Conservation (phyloP, 1,139 yeast genomes). For the Hansenula lynferdii region DNA sequence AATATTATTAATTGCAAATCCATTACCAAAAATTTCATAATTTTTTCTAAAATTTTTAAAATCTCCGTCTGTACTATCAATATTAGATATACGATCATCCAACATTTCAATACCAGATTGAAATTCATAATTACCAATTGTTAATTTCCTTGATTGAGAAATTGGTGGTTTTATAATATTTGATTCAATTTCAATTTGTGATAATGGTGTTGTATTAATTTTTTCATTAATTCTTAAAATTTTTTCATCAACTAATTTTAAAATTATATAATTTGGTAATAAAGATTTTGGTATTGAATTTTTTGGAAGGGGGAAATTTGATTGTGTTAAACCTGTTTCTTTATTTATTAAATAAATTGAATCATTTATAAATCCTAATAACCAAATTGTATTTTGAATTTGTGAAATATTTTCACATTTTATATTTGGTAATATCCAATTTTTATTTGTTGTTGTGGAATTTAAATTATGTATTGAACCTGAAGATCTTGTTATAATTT, state of each 20-base stretch:
- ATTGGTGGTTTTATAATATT: constrained; percentile 23
- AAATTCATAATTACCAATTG: not conserved
- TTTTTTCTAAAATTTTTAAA: not conserved
- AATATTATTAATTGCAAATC: not conserved
- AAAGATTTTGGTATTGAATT: constrained; percentile 19
- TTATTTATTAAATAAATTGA: constrained; percentile 35
- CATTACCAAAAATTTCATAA: not conserved
- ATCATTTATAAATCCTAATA: constrained; percentile 1
- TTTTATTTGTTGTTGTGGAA: constrained; percentile 14
- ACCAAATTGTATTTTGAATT: constrained; percentile 6
- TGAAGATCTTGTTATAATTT: constrained; percentile 47
- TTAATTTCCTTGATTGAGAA: not conserved
- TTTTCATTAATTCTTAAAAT: constrained; percentile 9
- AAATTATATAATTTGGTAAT: constrained; percentile 20
- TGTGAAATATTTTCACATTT: constrained; percentile 19
- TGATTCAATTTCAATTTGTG: constrained; percentile 64
- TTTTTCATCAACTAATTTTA: not conserved
- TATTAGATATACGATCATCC: no score
- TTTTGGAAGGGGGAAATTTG: constrained; percentile 42
- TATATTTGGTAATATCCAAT: constrained; percentile 30
- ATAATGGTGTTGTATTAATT: constrained; percentile 28
- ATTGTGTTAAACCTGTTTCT: constrained; percentile 38
- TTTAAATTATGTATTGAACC: constrained; percentile 62
- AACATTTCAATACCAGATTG: not conserved
- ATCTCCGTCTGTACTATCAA: no score